phyloP scores from a whole-genome alignment of 2,329 filamentous ascomycete species.

The Sporothrix protearum region DNA sequence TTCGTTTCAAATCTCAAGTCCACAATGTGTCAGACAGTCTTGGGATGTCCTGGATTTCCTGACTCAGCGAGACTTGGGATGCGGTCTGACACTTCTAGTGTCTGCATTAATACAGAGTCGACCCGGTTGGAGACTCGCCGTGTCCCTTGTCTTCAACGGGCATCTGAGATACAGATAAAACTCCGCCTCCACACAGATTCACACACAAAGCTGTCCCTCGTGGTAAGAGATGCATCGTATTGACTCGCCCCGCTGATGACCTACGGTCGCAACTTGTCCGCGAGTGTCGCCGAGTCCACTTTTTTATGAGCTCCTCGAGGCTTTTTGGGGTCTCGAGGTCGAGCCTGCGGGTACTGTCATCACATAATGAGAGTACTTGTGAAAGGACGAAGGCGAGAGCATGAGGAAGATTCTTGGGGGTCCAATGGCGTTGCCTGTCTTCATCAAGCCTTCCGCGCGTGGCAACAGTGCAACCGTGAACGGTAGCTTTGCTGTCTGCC shows the following conservation, averaged over 20 bases:
- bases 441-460: background rate
- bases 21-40: background rate
- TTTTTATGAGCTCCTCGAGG: background rate
- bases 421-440: background rate
- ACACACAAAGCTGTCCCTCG: background rate
- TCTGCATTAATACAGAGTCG: slow-evolving; percentile 2
- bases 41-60: background rate
- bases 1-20: background rate
- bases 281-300: slow-evolving; percentile 21
- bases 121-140: background rate
- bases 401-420: background rate
- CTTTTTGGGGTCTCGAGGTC: background rate
- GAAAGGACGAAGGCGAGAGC: background rate
- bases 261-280: slow-evolving; percentile 9
- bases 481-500: background rate
- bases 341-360: background rate
- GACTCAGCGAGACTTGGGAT: background rate
- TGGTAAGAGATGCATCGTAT: background rate
- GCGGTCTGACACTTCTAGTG: background rate
- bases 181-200: background rate
- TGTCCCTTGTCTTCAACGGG: slow-evolving; percentile 5
- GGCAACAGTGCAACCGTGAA: background rate
- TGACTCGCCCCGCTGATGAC: background rate
- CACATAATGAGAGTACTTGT: background rate
- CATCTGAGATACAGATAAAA: background rate